Evolutionary conservation across 2,329 filamentous ascomycete genomes (phyloP).

Genomic region (Calonectria crousiana): DNA sequence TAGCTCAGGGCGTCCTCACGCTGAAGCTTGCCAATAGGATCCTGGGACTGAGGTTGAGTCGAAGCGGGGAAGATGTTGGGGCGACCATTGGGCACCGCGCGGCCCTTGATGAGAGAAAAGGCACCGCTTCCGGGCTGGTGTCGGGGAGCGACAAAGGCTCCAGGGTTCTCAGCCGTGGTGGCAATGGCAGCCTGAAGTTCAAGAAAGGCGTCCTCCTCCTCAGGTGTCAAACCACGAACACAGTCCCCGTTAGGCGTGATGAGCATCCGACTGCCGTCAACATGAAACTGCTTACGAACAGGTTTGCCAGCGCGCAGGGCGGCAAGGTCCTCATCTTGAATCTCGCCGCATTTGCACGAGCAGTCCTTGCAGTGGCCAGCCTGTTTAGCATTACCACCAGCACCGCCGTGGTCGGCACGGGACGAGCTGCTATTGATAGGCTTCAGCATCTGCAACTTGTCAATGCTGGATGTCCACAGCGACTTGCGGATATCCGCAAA

Average conservation of each 20-base stretch:
- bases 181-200: slow-evolving; percentile 73
- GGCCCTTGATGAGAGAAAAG: slow-evolving; percentile 73
- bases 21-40: slow-evolving; percentile 74
- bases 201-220: slow-evolving; percentile 79
- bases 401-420: slow-evolving; percentile 42
- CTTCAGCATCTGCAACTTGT: slow-evolving; percentile 53
- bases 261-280: slow-evolving; percentile 75
- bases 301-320: slow-evolving; percentile 67
- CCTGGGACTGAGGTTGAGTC: slow-evolving; percentile 61
- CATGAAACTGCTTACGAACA: slow-evolving; percentile 68
- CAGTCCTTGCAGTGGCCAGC: slow-evolving; percentile 52
- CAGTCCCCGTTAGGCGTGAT: slow-evolving; percentile 83
- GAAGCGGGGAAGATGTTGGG: slow-evolving; percentile 71
- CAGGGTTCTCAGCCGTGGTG: slow-evolving; percentile 62
- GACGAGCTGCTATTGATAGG: slow-evolving; percentile 48
- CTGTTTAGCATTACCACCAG: slow-evolving; percentile 35
- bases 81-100: slow-evolving; percentile 73
- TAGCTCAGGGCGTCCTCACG: slow-evolving; percentile 75
- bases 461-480: slow-evolving; percentile 49
- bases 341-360: slow-evolving; percentile 55
- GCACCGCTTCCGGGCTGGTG: slow-evolving; percentile 67
- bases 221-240: slow-evolving; percentile 76
- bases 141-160: slow-evolving; percentile 67
- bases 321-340: slow-evolving; percentile 64
- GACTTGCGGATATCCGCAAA: slow-evolving; percentile 51